Conservation (phyloP, 495 filamentous ascomycete species). For the Patellaria atrata region DNA sequence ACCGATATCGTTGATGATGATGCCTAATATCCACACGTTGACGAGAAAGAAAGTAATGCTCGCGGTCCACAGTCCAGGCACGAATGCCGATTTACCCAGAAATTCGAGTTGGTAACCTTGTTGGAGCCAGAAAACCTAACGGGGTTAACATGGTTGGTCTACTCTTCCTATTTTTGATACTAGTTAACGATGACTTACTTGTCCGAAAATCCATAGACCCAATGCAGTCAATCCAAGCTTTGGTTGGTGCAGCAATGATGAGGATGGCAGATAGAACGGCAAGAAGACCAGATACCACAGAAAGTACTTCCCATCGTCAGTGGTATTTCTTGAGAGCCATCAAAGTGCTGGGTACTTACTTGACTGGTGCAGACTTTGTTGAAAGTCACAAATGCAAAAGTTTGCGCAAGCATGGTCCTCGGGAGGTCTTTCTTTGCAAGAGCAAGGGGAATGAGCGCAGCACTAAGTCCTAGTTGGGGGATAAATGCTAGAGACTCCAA, state of each 20-base stretch:
- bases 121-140: conserved; percentile 71
- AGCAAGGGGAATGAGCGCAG: conserved; percentile 58
- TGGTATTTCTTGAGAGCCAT: neutral
- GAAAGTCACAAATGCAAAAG: conserved; percentile 90
- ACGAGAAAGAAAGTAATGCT: conserved; percentile 67
- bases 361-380: conserved; percentile 99
- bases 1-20: conserved; percentile 62
- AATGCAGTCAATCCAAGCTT: conserved; percentile 47
- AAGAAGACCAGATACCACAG: conserved; percentile 93
- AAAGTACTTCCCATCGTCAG: conserved; percentile 57
- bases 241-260: conserved; percentile 48
- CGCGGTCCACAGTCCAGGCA: conserved; percentile 66
- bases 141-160: conserved; percentile 6
- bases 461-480: conserved; percentile 69
- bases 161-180: neutral
- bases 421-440: conserved; percentile 75
- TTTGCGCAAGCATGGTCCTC: conserved; percentile 91
- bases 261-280: conserved; percentile 74
- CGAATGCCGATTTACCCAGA: conserved; percentile 66
- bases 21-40: conserved; percentile 74
- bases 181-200: conserved; percentile 30
- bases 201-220: conserved; percentile 54
- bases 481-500: conserved; percentile 77
- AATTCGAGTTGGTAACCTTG: conserved; percentile 85
- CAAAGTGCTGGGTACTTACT: conserved; percentile 35